A percentile compares a stretch with the other conserved stretches of the same genome.
These are phyloP conservation scores for Cucumis sativus DNA, from an alignment of 306 rosid species.

Conservation along the genomic window DNA sequence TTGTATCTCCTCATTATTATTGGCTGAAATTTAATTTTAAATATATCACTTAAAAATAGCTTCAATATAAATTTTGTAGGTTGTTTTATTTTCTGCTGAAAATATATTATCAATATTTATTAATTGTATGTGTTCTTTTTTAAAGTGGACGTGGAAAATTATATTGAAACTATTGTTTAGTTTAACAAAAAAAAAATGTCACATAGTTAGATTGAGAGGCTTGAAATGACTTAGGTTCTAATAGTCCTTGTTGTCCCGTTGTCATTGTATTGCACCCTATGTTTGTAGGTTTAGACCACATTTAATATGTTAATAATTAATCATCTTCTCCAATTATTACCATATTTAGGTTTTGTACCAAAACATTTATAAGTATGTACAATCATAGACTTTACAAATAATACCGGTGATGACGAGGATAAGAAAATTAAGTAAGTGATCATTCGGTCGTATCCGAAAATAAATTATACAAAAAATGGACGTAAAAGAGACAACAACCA, in stretches of 20 bases:
- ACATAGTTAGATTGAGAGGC: not conserved
- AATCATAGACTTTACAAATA: not conserved
- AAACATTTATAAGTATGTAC: not conserved
- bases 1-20: not conserved
- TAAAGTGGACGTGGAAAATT: too few relatives aligned
- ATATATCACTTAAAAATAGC: too few relatives aligned
- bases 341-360: not conserved
- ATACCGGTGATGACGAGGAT: too few relatives aligned
- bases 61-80: too few relatives aligned
- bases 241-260: not conserved
- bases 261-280: not conserved
- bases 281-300: not conserved
- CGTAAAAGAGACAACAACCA: too few relatives aligned
- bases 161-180: too few relatives aligned
- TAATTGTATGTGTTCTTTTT: too few relatives aligned
- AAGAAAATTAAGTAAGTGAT: too few relatives aligned
- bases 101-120: too few relatives aligned
- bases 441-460: too few relatives aligned
- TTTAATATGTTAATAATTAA: not conserved
- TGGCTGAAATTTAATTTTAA: not conserved
- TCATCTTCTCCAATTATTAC: not conserved
- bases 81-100: not conserved
- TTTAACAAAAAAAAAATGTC: not conserved
- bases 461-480: too few relatives aligned
- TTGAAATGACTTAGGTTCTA: not conserved